These are phyloP conservation scores for Neofusicoccum sp. DNA, from an alignment of 2,329 filamentous ascomycete genomes.

Conservation along the genomic window DNA sequence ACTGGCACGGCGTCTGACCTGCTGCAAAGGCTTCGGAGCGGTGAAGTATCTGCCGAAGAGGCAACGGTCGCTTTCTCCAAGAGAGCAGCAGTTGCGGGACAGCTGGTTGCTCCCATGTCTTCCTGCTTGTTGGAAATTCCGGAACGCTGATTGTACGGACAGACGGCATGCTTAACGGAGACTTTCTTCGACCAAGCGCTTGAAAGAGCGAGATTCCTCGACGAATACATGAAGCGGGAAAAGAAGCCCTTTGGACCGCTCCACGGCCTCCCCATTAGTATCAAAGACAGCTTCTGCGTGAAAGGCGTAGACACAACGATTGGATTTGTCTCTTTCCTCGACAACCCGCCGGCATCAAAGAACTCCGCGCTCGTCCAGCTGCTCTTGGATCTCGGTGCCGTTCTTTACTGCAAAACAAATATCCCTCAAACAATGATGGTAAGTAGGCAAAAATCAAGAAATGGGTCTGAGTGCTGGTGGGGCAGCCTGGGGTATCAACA, in stretches of 20 bases:
- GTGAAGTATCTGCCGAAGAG: slow-evolving; percentile 34
- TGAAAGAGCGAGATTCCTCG: slow-evolving; percentile 31
- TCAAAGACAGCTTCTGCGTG: slow-evolving; percentile 54
- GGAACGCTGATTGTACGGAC: neutral
- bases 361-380: slow-evolving; percentile 36
- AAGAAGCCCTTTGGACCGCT: slow-evolving; percentile 42
- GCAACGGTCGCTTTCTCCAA: slow-evolving; percentile 56
- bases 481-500: too few relatives aligned
- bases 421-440: slow-evolving; percentile 57
- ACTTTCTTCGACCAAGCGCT: slow-evolving; percentile 39
- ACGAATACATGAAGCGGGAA: slow-evolving; percentile 31
- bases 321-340: slow-evolving; percentile 47
- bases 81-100: slow-evolving; percentile 56
- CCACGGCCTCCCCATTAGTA: slow-evolving; percentile 50
- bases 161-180: slow-evolving; percentile 41
- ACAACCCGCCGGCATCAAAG: slow-evolving; percentile 18
- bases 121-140: neutral
- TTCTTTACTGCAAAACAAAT: slow-evolving; percentile 54
- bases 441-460: slow-evolving; percentile 18
- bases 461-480: neutral
- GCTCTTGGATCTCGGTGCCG: slow-evolving; percentile 41
- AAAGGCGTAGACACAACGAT: slow-evolving; percentile 48
- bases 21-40: slow-evolving; percentile 26
- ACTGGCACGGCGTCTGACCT: slow-evolving; percentile 35
- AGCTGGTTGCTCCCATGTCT: slow-evolving; percentile 36